Evolutionary conservation across 2,329 filamentous ascomycete species (phyloP).

Genomic region (Colletotrichum caudatum): DNA sequence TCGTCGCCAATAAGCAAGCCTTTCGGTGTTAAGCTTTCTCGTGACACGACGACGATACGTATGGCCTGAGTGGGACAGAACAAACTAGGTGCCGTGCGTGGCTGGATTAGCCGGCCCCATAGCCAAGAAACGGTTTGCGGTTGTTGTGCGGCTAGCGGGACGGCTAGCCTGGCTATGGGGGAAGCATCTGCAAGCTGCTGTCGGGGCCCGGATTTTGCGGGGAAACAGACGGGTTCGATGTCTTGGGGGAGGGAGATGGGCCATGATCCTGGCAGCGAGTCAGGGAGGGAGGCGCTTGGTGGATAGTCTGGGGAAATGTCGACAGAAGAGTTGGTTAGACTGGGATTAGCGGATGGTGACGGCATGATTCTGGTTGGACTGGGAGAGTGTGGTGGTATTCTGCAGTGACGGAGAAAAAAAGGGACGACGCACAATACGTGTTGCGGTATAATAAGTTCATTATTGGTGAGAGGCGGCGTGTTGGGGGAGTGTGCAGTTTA

Average conservation of each 20-base stretch:
- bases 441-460: not conserved
- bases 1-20: conserved; percentile 6
- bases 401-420: not conserved
- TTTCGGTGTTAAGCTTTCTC: conserved; percentile 32
- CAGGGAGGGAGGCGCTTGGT: conserved; percentile 20
- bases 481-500: conserved; percentile 5
- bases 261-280: conserved; percentile 28
- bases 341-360: conserved; percentile 13
- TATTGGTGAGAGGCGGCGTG: not conserved
- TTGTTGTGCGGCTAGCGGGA: conserved; percentile 40
- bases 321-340: conserved; percentile 20
- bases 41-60: conserved; percentile 30
- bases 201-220: conserved; percentile 37
- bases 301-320: conserved; percentile 37
- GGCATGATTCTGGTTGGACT: conserved; percentile 20
- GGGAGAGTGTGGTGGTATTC: not conserved
- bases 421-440: not conserved
- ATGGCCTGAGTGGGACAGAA: conserved; percentile 26
- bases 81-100: conserved; percentile 1
- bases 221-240: conserved; percentile 20
- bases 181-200: conserved; percentile 21
- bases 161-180: conserved; percentile 36
- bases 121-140: conserved; percentile 39
- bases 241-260: conserved; percentile 17
- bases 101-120: conserved; percentile 24